Percentiles rank a stretch among this genome's conserved stretches.
These are phyloP conservation scores for Phytophthora meadii DNA, from an alignment of 352 stramenopile genomes.

Conservation along the genomic window DNA sequence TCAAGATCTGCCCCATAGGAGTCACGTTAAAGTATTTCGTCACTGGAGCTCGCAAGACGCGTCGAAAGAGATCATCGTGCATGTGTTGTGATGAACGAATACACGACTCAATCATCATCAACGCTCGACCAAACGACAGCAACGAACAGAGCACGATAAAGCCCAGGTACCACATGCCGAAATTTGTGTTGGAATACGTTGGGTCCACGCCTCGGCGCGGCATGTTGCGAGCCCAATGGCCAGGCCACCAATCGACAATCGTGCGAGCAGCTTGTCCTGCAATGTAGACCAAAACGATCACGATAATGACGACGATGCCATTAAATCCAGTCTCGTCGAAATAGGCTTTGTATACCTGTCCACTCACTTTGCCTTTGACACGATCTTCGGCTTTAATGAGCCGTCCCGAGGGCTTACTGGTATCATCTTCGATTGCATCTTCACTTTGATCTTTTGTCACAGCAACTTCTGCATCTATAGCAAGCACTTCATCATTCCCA, in stretches of 20 bases:
- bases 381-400: constrained; percentile 32
- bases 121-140: constrained; percentile 19
- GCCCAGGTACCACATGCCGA: constrained; percentile 45
- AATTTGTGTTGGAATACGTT: constrained; percentile 46
- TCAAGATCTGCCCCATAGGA: constrained; percentile 57
- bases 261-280: constrained; percentile 26
- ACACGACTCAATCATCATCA: constrained; percentile 39
- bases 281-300: not conserved
- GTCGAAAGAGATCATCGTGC: constrained; percentile 45
- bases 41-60: constrained; percentile 51
- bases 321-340: constrained; percentile 39
- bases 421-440: not conserved
- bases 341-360: constrained; percentile 39
- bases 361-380: constrained; percentile 38
- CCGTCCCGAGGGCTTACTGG: not conserved
- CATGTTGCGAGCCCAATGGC: constrained; percentile 30
- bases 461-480: not conserved
- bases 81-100: constrained; percentile 35
- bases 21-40: constrained; percentile 64
- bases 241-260: constrained; percentile 46
- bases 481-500: not conserved
- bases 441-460: constrained; percentile 1
- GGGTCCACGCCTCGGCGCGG: too few relatives aligned
- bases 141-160: constrained; percentile 33
- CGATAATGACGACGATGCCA: constrained; percentile 17